Percentiles rank a stretch among this genome's conserved stretches.
Evolutionary conservation across 2,329 filamentous ascomycete species (phyloP).

Genomic region (Aureobasidium sp.): DNA sequence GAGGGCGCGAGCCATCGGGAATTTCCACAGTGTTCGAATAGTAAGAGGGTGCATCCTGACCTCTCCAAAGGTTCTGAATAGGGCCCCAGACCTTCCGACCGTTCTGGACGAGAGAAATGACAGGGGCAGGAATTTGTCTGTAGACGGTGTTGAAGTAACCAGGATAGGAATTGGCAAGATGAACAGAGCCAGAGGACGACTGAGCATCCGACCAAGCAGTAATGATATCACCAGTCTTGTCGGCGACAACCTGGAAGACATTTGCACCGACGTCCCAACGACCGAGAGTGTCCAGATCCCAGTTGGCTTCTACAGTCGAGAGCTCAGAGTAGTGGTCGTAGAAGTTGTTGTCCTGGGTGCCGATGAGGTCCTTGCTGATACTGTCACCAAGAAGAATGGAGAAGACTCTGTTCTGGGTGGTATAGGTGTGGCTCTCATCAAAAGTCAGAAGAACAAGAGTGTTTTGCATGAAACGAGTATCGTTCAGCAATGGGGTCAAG

Average conservation of each 20-base stretch:
- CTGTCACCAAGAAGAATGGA: conserved; percentile 65
- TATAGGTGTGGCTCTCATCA: conserved; percentile 65
- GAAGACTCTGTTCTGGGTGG: conserved; percentile 59
- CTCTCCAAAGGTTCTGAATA: too few relatives aligned
- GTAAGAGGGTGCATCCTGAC: too few relatives aligned
- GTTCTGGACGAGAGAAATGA: too few relatives aligned
- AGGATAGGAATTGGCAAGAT: neutral
- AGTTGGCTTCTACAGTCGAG: conserved; percentile 39
- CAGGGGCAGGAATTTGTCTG: too few relatives aligned
- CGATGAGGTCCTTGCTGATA: conserved; percentile 54
- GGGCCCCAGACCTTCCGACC: too few relatives aligned
- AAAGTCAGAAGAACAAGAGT: too few relatives aligned
- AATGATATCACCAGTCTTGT: neutral
- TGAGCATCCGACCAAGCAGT: neutral
- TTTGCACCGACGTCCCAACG: conserved; percentile 42
- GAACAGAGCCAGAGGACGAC: neutral
- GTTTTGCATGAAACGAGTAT: too few relatives aligned
- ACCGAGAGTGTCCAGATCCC: conserved; percentile 38
- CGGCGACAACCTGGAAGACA: conserved; percentile 28
- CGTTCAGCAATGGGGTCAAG: too few relatives aligned
- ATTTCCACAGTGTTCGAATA: too few relatives aligned
- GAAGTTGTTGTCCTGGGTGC: conserved; percentile 59
- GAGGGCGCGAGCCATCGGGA: too few relatives aligned
- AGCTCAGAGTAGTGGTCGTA: conserved; percentile 43
- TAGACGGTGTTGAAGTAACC: too few relatives aligned